phyloP scores from a whole-genome alignment of 2,329 filamentous ascomycete species.

The Aspergillus fumigatiaffinis region DNA sequence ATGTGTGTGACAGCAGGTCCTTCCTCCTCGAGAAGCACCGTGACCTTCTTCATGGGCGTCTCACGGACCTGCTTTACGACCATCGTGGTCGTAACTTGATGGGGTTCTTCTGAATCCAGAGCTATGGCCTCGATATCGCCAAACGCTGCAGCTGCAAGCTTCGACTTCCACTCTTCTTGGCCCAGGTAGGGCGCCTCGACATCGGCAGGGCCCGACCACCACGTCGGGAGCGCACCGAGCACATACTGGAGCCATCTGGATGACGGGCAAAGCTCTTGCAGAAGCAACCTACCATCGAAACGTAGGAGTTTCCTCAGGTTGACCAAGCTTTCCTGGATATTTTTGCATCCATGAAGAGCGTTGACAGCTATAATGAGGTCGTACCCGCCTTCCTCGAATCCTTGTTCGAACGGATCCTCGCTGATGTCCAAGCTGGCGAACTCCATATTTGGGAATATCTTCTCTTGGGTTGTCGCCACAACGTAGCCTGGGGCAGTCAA shows the following conservation, averaged over 20 bases:
- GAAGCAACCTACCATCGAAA: conserved; percentile 45
- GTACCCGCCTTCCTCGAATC: conserved; percentile 24
- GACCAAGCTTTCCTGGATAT: conserved; percentile 19
- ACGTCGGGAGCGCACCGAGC: background rate
- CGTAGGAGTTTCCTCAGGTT: conserved; percentile 26
- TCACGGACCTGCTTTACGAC: background rate
- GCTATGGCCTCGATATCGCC: background rate
- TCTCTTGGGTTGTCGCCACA: conserved; percentile 14
- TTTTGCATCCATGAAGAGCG: conserved; percentile 22
- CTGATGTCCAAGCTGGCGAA: conserved; percentile 30
- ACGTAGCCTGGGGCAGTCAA: conserved; percentile 30
- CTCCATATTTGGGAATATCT: conserved; percentile 19
- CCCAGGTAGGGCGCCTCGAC: background rate
- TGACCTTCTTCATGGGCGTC: background rate
- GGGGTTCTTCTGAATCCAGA: background rate
- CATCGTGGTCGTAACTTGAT: background rate
- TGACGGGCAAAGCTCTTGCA: conserved; percentile 37
- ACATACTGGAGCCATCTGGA: background rate
- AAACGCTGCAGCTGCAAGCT: background rate
- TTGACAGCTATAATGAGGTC: conserved; percentile 35
- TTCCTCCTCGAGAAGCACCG: background rate
- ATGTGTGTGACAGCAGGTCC: background rate
- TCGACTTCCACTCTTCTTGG: background rate
- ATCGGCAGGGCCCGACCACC: background rate
- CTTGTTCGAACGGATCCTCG: conserved; percentile 25